Evolutionary conservation across 2,329 filamentous ascomycete genomes (phyloP).

Genomic region (Cytospora mali): DNA sequence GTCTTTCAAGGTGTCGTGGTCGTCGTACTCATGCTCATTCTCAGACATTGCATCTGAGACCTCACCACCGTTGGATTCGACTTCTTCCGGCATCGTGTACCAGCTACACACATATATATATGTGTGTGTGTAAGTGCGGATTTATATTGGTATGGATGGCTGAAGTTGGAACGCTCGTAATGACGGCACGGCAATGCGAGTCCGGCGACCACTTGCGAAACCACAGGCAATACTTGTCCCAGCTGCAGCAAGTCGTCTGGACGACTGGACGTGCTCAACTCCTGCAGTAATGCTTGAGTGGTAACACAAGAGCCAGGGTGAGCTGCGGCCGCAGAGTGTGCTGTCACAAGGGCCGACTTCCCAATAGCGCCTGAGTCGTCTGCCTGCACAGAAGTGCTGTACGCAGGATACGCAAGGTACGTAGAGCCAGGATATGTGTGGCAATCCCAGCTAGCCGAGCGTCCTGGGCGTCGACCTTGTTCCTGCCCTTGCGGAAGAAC

Average conservation of each 20-base stretch:
- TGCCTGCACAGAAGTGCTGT: conserved; percentile 23
- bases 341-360: conserved; percentile 29
- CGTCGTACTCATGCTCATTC: conserved; percentile 59
- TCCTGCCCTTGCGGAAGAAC: conserved; percentile 19
- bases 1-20: conserved; percentile 48
- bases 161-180: conserved; percentile 30
- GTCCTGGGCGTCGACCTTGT: conserved; percentile 14
- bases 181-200: conserved; percentile 40
- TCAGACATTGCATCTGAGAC: conserved; percentile 63
- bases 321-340: conserved; percentile 35
- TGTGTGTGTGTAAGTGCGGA: not conserved
- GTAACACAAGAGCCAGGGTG: conserved; percentile 33
- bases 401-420: conserved; percentile 17
- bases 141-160: conserved; percentile 17
- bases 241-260: conserved; percentile 26
- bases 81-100: conserved; percentile 59
- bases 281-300: conserved; percentile 36
- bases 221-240: conserved; percentile 26
- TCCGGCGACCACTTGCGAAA: conserved; percentile 31
- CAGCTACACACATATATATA: conserved; percentile 51
- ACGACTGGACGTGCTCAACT: conserved; percentile 25
- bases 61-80: conserved; percentile 56
- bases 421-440: conserved; percentile 26
- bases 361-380: conserved; percentile 19
- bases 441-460: conserved; percentile 23